Percentiles rank a stretch among this genome's conserved stretches.
These are phyloP conservation scores for Blastobotrys capitulatus DNA, from an alignment of 1,139 yeast species.

Conservation along the genomic window DNA sequence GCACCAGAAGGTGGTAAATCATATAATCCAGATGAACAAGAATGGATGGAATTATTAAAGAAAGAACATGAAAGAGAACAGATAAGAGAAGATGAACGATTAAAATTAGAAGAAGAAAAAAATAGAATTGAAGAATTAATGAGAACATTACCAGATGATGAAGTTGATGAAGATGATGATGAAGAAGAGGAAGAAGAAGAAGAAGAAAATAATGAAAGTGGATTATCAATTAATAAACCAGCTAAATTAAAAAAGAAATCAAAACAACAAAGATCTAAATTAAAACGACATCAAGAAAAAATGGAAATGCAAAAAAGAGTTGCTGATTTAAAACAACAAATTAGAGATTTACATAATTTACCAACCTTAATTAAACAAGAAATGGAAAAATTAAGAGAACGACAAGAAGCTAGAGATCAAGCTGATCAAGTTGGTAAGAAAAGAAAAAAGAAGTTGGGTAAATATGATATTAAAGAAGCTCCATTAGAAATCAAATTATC, in stretches of 20 bases:
- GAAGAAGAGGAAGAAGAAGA: conserved; percentile 43
- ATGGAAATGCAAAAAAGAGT: conserved; percentile 51
- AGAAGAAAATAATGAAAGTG: conserved; percentile 32
- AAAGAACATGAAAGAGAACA: conserved; percentile 64
- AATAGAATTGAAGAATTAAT: conserved; percentile 61
- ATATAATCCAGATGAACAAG: conserved; percentile 80
- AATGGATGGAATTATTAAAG: conserved; percentile 71
- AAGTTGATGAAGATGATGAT: conserved; percentile 43
- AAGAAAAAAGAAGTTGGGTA: conserved; percentile 36
- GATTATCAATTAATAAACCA: conserved; percentile 67
- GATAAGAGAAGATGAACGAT: conserved; percentile 58
- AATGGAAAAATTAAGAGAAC: conserved; percentile 16
- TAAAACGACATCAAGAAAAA: conserved; percentile 59
- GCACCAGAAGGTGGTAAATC: conserved; percentile 84
- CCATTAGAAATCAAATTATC: conserved; percentile 83
- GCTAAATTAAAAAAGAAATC: conserved; percentile 70
- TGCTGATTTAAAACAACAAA: conserved; percentile 53
- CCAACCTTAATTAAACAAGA: conserved; percentile 26
- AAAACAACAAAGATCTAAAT: conserved; percentile 66
- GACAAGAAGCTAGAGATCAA: conserved; percentile 26
- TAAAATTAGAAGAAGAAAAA: conserved; percentile 52
- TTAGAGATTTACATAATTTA: conserved; percentile 46
- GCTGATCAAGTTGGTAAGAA: conserved; percentile 21
- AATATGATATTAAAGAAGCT: conserved; percentile 53
- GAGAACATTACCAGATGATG: conserved; percentile 42